Percentiles rank a stretch among this genome's conserved stretches.
Evolutionary conservation across 495 filamentous ascomycete species (phyloP).

Genomic region (Podospora australis): DNA sequence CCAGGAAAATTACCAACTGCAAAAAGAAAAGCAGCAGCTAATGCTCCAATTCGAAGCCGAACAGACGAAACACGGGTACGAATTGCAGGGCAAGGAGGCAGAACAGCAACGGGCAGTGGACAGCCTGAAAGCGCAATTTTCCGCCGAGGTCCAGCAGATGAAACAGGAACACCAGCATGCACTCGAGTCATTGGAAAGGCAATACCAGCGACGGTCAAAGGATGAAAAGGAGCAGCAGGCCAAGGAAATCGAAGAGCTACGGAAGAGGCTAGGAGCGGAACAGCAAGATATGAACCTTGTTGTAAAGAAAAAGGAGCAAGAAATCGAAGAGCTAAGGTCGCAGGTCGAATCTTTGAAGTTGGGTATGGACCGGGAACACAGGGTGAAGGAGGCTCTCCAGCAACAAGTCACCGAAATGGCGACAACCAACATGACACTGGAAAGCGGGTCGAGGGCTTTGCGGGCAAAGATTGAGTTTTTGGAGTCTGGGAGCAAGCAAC

Average conservation of each 20-base stretch:
- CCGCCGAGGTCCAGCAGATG: conserved; percentile 23
- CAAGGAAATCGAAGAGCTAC: conserved; percentile 61
- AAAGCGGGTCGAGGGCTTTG: conserved; percentile 66
- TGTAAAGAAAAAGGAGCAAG: conserved; percentile 54
- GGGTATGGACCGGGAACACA: conserved; percentile 54
- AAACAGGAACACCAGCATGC: conserved; percentile 33
- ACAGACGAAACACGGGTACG: conserved; percentile 30
- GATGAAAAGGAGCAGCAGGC: conserved; percentile 54
- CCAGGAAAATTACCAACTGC: conserved; percentile 49
- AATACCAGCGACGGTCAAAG: conserved; percentile 39
- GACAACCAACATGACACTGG: conserved; percentile 57
- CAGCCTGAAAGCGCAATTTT: conserved; percentile 34
- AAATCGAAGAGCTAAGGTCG: conserved; percentile 47
- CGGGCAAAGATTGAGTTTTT: conserved; percentile 78
- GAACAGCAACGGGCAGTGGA: conserved; percentile 28
- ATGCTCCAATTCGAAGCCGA: conserved; percentile 23
- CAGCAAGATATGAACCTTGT: conserved; percentile 57
- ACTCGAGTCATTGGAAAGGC: conserved; percentile 37
- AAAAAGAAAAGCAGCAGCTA: conserved; percentile 30
- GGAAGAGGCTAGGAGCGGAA: conserved; percentile 53
- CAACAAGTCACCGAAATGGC: conserved; percentile 58
- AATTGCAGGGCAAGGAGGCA: conserved; percentile 34
- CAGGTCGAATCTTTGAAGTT: conserved; percentile 48
- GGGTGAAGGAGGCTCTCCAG: conserved; percentile 17
- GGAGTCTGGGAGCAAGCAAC: conserved; percentile 79